Evolutionary conservation across 352 stramenopile genomes (phyloP).

Genomic region (Pythium graminicola): DNA sequence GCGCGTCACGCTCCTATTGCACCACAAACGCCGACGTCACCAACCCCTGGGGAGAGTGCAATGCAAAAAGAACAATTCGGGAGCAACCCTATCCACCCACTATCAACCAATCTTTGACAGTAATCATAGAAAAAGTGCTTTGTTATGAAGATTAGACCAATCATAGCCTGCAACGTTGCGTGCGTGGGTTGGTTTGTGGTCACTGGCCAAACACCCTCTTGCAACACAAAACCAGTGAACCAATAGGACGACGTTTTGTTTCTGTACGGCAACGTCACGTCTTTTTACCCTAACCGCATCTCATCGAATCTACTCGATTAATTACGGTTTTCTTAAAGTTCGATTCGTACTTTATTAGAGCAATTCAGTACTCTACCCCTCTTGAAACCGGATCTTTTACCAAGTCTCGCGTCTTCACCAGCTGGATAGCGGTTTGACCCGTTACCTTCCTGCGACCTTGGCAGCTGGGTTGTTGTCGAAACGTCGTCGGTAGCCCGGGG

Average conservation of each 20-base stretch:
- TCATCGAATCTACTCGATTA: constrained; percentile 5
- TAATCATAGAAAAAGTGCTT: constrained; percentile 15
- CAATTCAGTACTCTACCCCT: not conserved
- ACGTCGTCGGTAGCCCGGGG: constrained; percentile 11
- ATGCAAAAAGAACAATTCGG: not conserved
- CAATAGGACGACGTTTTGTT: not conserved
- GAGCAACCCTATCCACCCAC: constrained; percentile 8
- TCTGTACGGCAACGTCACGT: constrained; percentile 19
- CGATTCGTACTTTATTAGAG: constrained; percentile 12
- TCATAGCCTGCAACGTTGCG: constrained; percentile 20
- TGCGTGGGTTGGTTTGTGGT: constrained; percentile 13
- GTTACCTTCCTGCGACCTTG: constrained; percentile 20
- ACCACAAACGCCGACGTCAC: constrained; percentile 14
- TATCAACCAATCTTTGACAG: constrained; percentile 6
- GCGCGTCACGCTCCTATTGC: constrained; percentile 18
- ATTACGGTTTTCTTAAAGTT: constrained; percentile 11
- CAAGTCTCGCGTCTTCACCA: constrained; percentile 15
- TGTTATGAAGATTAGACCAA: constrained; percentile 5
- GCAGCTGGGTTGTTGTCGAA: constrained; percentile 7
- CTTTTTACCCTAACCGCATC: constrained; percentile 13
- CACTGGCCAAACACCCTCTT: constrained; percentile 4
- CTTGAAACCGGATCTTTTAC: constrained; percentile 21
- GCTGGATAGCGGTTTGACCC: constrained; percentile 11
- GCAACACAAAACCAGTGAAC: constrained; percentile 6
- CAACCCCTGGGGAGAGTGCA: constrained; percentile 8